Evolutionary conservation across 495 filamentous ascomycete genomes (phyloP).

Genomic region (Penicillium dipodomyicola): DNA sequence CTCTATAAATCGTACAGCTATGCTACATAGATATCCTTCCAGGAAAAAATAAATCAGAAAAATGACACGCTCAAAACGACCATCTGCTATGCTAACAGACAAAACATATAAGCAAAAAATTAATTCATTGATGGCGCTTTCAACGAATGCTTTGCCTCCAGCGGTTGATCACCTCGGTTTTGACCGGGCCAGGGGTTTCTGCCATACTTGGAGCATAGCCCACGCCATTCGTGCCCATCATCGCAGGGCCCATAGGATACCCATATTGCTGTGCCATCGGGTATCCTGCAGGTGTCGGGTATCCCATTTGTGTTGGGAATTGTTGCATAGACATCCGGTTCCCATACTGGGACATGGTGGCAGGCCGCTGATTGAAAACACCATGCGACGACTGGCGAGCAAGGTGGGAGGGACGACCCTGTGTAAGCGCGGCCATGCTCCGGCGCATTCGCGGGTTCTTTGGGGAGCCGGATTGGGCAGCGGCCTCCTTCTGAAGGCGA

Average conservation of each 20-base stretch:
- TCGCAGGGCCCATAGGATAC: constrained; percentile 30
- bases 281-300: constrained; percentile 19
- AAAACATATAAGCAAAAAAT: neutral
- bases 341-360: constrained; percentile 19
- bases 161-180: constrained; percentile 79
- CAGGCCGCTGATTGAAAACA: constrained; percentile 14
- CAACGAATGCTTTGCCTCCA: constrained; percentile 78
- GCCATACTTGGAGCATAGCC: constrained; percentile 37
- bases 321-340: constrained; percentile 37
- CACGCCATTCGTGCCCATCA: constrained; percentile 36
- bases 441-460: constrained; percentile 41
- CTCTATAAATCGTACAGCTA: constrained; percentile 24
- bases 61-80: constrained; percentile 18
- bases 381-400: constrained; percentile 33
- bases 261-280: constrained; percentile 28
- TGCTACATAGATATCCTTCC: constrained; percentile 27
- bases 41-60: constrained; percentile 8
- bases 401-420: constrained; percentile 50
- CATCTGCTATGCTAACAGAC: constrained; percentile 22
- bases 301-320: constrained; percentile 26
- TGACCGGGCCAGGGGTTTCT: constrained; percentile 47
- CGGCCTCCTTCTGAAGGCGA: constrained; percentile 71
- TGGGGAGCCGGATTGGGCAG: constrained; percentile 30
- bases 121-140: constrained; percentile 3
- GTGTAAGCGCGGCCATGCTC: constrained; percentile 70